Base-by-base conservation (phyloP, 1,284 basidiomycete species). In the Fomitopsis schrenkii region DNA sequence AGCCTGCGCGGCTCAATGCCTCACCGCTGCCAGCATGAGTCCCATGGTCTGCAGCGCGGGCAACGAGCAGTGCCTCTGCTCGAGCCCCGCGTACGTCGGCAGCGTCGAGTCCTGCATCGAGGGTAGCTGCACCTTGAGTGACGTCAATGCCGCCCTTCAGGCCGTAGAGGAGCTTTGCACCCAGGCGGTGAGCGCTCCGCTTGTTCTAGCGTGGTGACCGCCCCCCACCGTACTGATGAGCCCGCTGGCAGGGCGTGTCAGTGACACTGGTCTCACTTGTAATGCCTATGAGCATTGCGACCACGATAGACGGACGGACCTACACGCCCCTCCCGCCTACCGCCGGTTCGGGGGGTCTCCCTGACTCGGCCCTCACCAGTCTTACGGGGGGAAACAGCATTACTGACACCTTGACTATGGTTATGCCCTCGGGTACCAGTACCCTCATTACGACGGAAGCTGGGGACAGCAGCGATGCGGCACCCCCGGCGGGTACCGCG, bases 11-110 rank as follows among this genome's bases (percentile, higher is more conserved):
- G 36, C 57, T 6, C 2, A 70, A 15, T 87, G 86, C 71, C 66
- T 84, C 7, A 71, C 63, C 60, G 79, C 81, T 33, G 30, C 4
- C 30, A 5, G 30, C 30, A 33, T 33, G 35, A 64, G 78, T 64
- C 67, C 72, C 35, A 80, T 75, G 53, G 68, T 63, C 59, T 87
- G 85, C 73, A 30, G 62, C 19, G 45, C 68, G 2, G 69, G 68
- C 17, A 82, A 86, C 69, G 76, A 80, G 67, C 64, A 62, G 40
- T 88, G 86, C 65, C 76, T 87, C 46, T 88, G 86, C 80, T 75
- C 75, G 7, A 75, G 71, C 69, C 3, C 66, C 12, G 56, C 62
- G 7, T 88, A 85, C 71, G 71, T 87, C 68, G 57, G 64, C 59
- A 73, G 72, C 61, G 77, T 79, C 59, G 81, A 80, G 42, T 9